phyloP scores from a whole-genome alignment of 2,329 filamentous ascomycete genomes.

The Dactylellina drechsleri region DNA sequence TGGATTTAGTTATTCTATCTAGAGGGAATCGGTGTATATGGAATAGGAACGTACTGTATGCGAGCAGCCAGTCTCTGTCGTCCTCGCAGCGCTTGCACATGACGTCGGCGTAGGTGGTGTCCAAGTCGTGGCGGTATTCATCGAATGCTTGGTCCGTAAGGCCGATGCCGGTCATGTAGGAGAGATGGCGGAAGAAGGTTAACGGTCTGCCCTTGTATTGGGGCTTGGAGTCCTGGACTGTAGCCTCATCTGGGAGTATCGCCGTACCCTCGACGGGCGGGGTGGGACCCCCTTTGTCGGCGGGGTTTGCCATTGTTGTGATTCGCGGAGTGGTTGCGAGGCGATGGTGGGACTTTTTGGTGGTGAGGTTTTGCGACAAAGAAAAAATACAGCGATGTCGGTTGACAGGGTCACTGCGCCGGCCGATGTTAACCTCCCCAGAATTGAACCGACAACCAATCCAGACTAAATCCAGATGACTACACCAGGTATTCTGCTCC shows the following conservation, averaged over 20 bases:
- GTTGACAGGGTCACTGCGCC: slow-evolving; percentile 2
- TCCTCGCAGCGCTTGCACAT: slow-evolving; percentile 75
- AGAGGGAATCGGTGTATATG: not conserved
- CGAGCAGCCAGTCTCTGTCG: slow-evolving; percentile 82
- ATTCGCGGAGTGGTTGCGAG: not conserved
- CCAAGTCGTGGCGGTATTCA: slow-evolving; percentile 81
- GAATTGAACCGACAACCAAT: too few species aligned
- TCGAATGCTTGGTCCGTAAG: slow-evolving; percentile 75
- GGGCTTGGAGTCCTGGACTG: slow-evolving; percentile 35
- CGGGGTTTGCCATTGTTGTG: slow-evolving; percentile 23
- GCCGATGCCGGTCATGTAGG: slow-evolving; percentile 70
- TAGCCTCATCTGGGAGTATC: slow-evolving; percentile 27
- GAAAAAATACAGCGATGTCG: slow-evolving; percentile 26
- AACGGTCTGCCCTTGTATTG: slow-evolving; percentile 49
- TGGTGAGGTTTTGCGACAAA: not conserved
- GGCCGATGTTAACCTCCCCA: slow-evolving; percentile 15
- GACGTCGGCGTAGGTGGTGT: slow-evolving; percentile 71
- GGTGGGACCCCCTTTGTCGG: not conserved
- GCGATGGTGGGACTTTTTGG: slow-evolving; percentile 5
- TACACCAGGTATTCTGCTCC: not conserved
- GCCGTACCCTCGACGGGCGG: slow-evolving; percentile 28
- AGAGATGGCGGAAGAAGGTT: slow-evolving; percentile 46
- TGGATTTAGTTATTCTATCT: slow-evolving; percentile 51
- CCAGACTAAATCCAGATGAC: not conserved
- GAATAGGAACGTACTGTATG: slow-evolving; percentile 68